A percentile compares a stretch with the other conserved stretches of the same genome.
Evolutionary conservation across 345 rosid genomes (phyloP).

Genomic region (Eucalyptus dawsonii): DNA sequence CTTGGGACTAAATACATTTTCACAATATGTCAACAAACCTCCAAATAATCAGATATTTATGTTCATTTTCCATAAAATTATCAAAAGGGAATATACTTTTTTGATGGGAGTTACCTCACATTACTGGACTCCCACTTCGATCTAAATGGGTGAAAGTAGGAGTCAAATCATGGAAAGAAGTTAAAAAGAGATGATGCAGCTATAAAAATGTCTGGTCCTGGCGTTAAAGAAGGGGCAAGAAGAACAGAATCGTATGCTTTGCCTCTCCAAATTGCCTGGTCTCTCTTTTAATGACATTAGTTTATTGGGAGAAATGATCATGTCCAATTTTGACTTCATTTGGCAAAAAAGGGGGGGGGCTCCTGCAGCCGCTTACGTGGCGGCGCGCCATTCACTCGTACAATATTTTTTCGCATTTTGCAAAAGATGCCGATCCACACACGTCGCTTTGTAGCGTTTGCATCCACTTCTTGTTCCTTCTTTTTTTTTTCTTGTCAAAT

Average conservation of each 20-base stretch:
- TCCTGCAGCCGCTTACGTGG: not conserved
- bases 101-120: not conserved
- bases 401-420: not conserved
- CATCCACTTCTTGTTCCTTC: not conserved
- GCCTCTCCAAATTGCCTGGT: slow-evolving; percentile 24
- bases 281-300: slow-evolving; percentile 18
- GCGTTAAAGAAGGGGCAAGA: not conserved
- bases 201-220: not conserved
- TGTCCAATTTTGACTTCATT: not conserved
- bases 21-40: not conserved
- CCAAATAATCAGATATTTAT: not conserved
- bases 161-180: not conserved
- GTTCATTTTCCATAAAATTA: not conserved
- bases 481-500: fast-evolving
- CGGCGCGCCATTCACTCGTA: not conserved
- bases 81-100: not conserved
- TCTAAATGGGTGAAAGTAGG: not conserved
- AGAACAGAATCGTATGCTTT: slow-evolving; percentile 26
- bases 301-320: not conserved
- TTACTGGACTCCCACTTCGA: not conserved
- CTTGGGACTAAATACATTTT: not conserved
- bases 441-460: not conserved
- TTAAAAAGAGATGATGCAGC: not conserved
- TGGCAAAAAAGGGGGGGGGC: not conserved
- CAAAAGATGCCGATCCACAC: not conserved